Base-by-base conservation (phyloP, 805 yeast species). In the Wickerhamomyces strasburgensis region DNA sequence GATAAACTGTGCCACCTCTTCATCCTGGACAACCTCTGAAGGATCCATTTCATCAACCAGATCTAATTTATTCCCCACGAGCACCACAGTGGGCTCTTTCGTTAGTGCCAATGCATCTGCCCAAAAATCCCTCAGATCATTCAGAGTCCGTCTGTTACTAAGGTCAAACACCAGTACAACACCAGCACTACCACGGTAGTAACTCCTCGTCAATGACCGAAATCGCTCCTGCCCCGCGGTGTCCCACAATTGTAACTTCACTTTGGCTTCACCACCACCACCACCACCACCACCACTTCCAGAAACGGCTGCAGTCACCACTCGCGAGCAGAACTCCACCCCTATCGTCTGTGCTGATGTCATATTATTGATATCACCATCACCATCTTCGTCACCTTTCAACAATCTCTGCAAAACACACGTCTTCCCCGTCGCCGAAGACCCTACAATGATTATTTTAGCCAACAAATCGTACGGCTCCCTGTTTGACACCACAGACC, bases 361-460 rank as follows among this genome's bases (percentile, higher is more conserved):
- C 14, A 14, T 4, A 4, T 40, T 38, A 21, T n/a, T n/a, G n/a
- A n/a, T n/a, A n/a, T n/a, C n/a, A n/a, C n/a, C n/a, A n/a, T n/a
- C n/a, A n/a, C n/a, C n/a, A n/a, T n/a, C n/a, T n/a, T 39, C 42
- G 15, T 60, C 61, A 5, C 51, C 49, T 16, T 56, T 48, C 7
- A 60, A 41, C 30, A 59, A 64, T 13, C 61, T 48, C 33, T 58
- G 67, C 29, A 70, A 47, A n/a, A 70, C 51, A 19, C 70, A 65
- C 2, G 70, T 60, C 44, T 67, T 67, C 3, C 73, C 73, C 27
- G 64, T 61, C 0, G 70, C 67, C 2, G 70, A 61, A 1, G 68
- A 61, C 0, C 73, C 73, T 9, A 67, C 62, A 23, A 67, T 49
- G 26, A 69, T 69, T 14, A 64, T 61, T 29, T 68, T 68, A 27